Evolutionary conservation across 78 protist genomes (phyloP), one percentile per base, ranked within the genome.

Genomic region (Polysphondylium violaceum): DNA sequence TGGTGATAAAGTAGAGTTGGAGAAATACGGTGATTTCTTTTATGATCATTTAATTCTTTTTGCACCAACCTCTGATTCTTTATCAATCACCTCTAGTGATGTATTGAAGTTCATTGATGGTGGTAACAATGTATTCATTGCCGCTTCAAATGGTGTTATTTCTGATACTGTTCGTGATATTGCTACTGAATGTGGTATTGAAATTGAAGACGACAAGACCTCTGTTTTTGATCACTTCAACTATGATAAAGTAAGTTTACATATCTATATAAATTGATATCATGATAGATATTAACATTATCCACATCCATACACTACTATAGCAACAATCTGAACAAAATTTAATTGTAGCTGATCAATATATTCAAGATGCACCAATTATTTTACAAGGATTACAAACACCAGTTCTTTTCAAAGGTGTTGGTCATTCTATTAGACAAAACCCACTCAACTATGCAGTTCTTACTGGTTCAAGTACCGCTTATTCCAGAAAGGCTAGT

Each of bases 101-200:
- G 60, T 95, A 23, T 16, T 86, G 1, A 64, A 58, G 31, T 95
- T 95, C 51, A 63, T 95, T 41, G 95, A 93, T 73, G 73, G 36
- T n/a, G 96, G 96, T 11, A 77, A 76, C 55, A 90, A 87, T 74
- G 96, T 95, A 21, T 56, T 95, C 67, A 73, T 93, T 31, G 97
- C 95, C 2, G 95, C 68, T 56, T 27, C 41, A 44, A 11, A 55
- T n/a, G n/a, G n/a, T n/a, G 36, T 36, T 11, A 35, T 88, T 17
- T 51, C 92, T 19, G 97, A 93, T 23, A 86, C 95, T 23, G 40
- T 93, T 55, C 92, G 95, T 74, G 96, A 92, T 60, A 35, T 95
- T 36, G 95, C 95, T 17, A 16, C 71, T 25, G 95, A 89, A 51
- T 74, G 92, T 74, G 95, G 95, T 59, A 55, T 93, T 35, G 96